Percentiles rank a stretch among this genome's conserved stretches.
Evolutionary conservation across 1,139 yeast genomes (phyloP).

Genomic region (Hemisphaericaspora xylofermentans): DNA sequence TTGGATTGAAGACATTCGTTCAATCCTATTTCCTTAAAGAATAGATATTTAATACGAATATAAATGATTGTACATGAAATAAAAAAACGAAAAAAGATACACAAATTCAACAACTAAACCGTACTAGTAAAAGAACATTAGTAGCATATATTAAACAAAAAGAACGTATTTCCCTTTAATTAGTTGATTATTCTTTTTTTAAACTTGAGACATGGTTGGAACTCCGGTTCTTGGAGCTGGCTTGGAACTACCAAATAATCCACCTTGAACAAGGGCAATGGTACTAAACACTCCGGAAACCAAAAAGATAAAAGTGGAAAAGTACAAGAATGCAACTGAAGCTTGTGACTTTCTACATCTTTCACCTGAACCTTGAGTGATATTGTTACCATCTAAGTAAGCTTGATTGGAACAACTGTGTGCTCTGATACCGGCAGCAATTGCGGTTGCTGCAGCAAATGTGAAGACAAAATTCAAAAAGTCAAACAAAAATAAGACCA

Average conservation of each 20-base stretch:
- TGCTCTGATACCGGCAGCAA: constrained; percentile 83
- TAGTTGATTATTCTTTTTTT: constrained; percentile 20
- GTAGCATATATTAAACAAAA: neutral
- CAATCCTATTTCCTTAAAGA: neutral
- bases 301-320: constrained; percentile 74
- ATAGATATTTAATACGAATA: constrained; percentile 1
- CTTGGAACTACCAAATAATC: constrained; percentile 65
- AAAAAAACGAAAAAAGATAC: neutral
- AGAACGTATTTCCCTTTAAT: no score
- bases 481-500: constrained; percentile 71
- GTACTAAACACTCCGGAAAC: constrained; percentile 65
- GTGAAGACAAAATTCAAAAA: constrained; percentile 88
- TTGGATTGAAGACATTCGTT: neutral
- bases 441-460: constrained; percentile 90
- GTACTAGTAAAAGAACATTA: neutral
- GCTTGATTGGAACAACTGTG: constrained; percentile 77
- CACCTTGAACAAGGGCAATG: constrained; percentile 61
- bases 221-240: constrained; percentile 65
- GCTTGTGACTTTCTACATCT: constrained; percentile 98
- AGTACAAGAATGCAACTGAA: constrained; percentile 83
- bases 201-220: constrained; percentile 86
- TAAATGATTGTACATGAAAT: constrained; percentile 1
- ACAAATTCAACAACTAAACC: neutral
- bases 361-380: constrained; percentile 71
- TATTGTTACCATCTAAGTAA: constrained; percentile 63